A percentile compares a stretch with the other conserved stretches of the same genome.
Evolutionary conservation across 73 alveolate species (phyloP).

Genomic region (Paramecium pentaurelia): DNA sequence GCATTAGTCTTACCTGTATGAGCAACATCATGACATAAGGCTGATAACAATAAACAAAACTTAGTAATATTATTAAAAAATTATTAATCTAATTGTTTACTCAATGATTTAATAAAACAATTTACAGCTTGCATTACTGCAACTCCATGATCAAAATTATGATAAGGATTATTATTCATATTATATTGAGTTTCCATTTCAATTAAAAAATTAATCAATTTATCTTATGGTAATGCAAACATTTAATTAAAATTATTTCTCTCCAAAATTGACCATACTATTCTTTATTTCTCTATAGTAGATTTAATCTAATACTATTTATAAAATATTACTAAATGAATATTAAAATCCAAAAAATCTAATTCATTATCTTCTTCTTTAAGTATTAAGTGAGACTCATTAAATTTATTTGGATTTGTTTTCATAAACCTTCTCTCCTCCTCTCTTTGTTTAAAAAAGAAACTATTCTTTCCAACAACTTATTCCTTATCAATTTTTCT

Average conservation of each 20-base stretch:
- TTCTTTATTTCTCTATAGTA: slow-evolving; percentile 13
- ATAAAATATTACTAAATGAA: neutral
- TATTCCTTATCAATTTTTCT: neutral
- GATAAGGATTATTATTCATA: slow-evolving; percentile 45
- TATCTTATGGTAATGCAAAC: slow-evolving; percentile 47
- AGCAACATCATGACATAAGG: slow-evolving; percentile 64
- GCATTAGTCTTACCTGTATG: slow-evolving; percentile 57
- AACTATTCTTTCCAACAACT: slow-evolving; percentile 27
- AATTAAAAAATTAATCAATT: slow-evolving; percentile 14
- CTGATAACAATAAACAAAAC: slow-evolving; percentile 53
- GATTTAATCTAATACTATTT: neutral
- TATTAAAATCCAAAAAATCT: neutral
- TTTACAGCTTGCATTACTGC: slow-evolving; percentile 47
- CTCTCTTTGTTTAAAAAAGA: slow-evolving; percentile 3
- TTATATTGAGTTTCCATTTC: slow-evolving; percentile 36
- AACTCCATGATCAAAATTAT: slow-evolving; percentile 58
- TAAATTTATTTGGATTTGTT: slow-evolving; percentile 25
- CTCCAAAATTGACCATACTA: slow-evolving; percentile 27
- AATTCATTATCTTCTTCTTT: neutral
- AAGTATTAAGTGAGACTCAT: neutral
- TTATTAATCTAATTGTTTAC: neutral
- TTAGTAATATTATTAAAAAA: neutral
- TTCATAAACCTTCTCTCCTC: slow-evolving; percentile 23
- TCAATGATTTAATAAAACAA: neutral
- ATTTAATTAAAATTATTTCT: slow-evolving; percentile 33